Evolutionary conservation across 345 rosid genomes (phyloP).

Genomic region (Mallotus nudiflorus): DNA sequence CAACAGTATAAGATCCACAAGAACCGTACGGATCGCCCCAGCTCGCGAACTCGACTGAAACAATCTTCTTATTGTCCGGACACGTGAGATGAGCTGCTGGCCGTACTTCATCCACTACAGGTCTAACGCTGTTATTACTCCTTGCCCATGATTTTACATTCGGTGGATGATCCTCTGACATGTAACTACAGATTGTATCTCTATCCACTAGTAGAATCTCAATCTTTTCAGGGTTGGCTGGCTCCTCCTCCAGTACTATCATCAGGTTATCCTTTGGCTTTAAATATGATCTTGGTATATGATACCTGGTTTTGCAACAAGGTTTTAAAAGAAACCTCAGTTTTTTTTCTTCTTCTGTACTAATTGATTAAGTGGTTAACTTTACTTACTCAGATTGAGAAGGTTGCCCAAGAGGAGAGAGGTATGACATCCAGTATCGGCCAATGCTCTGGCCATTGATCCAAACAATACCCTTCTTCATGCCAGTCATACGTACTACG

Average conservation of each 20-base stretch:
- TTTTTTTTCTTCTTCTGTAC: no score
- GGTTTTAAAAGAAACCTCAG: no score
- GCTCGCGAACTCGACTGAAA: constrained; percentile 73
- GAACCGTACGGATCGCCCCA: constrained; percentile 71
- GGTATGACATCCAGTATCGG: constrained; percentile 72
- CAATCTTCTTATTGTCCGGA: constrained; percentile 44
- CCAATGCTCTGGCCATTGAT: constrained; percentile 83
- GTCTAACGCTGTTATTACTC: constrained; percentile 34
- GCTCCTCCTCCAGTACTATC: constrained; percentile 68
- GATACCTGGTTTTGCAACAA: constrained; percentile 50
- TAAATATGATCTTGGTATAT: constrained; percentile 76
- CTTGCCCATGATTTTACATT: constrained; percentile 53
- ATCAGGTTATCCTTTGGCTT: constrained; percentile 62
- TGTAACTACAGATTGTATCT: constrained; percentile 69
- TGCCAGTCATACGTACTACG: constrained; percentile 50
- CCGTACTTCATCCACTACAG: constrained; percentile 39
- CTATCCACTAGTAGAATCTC: constrained; percentile 55
- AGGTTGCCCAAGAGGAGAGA: constrained; percentile 65
- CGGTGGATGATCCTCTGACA: constrained; percentile 63
- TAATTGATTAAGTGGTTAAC: neutral
- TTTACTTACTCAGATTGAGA: constrained; percentile 61
- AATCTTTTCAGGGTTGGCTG: constrained; percentile 51
- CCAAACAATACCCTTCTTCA: constrained; percentile 89
- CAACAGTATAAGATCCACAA: constrained; percentile 57
- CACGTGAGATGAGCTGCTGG: constrained; percentile 58